Conservation (phyloP, 73 alveolate genomes). For the Loxodes magnus region DNA sequence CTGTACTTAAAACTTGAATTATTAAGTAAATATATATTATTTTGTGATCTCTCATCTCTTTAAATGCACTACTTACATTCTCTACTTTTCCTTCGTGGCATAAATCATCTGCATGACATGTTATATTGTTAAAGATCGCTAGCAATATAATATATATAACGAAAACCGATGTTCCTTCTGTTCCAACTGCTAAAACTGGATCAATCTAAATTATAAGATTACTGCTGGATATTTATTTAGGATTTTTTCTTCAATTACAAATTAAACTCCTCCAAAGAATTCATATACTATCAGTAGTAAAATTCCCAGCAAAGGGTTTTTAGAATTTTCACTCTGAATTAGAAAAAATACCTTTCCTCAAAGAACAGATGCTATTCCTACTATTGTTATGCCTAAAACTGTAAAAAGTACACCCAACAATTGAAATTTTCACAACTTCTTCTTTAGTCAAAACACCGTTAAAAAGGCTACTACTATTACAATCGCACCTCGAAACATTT, state of each 20-base stretch:
- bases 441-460: slow-evolving; percentile 51
- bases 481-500: slow-evolving; percentile 86
- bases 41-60: slow-evolving; percentile 35
- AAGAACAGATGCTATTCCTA: slow-evolving; percentile 47
- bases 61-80: slow-evolving; percentile 41
- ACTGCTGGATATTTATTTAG: no score
- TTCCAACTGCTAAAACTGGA: slow-evolving; percentile 82
- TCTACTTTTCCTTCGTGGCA: slow-evolving; percentile 42
- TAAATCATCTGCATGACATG: slow-evolving; percentile 34
- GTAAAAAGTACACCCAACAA: slow-evolving; percentile 45
- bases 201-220: slow-evolving; percentile 56
- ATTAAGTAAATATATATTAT: slow-evolving; percentile 18
- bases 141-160: slow-evolving; percentile 40
- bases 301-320: slow-evolving; percentile 46
- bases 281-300: slow-evolving; percentile 24
- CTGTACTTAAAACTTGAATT: slow-evolving; percentile 45
- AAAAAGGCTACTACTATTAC: slow-evolving; percentile 62
- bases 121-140: slow-evolving; percentile 40
- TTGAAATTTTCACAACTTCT: slow-evolving; percentile 55
- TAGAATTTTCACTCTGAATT: slow-evolving; percentile 41
- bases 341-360: no score
- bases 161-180: slow-evolving; percentile 89
- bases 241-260: slow-evolving; percentile 69
- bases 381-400: slow-evolving; percentile 51
- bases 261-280: slow-evolving; percentile 29